Evolutionary conservation across 805 yeast genomes (phyloP).

Genomic region (Ogataea saltuana): DNA sequence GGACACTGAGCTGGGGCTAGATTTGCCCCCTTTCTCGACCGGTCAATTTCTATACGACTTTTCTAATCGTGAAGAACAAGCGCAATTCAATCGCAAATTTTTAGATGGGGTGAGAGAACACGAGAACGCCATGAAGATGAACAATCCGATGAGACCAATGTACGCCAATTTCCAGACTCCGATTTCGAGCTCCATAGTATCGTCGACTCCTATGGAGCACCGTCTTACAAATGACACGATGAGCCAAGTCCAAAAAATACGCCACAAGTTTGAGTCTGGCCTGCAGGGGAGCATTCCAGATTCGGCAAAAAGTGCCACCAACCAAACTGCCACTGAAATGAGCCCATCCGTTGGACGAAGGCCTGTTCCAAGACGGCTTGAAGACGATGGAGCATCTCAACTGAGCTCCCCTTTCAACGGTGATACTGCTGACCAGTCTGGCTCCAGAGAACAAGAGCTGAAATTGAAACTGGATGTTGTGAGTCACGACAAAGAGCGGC

Average conservation of each 20-base stretch:
- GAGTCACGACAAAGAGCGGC: slow-evolving; percentile 2
- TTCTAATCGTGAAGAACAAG: slow-evolving; percentile 3
- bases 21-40: too few species aligned
- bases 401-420: not conserved
- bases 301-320: not conserved
- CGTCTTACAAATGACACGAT: not conserved
- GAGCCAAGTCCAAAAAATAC: slow-evolving; percentile 4
- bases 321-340: not conserved
- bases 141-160: not conserved
- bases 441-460: slow-evolving; percentile 1
- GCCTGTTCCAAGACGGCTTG: not conserved
- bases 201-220: slow-evolving; percentile 19
- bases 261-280: slow-evolving; percentile 4
- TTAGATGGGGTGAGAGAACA: slow-evolving; percentile 2
- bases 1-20: too few species aligned
- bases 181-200: slow-evolving; percentile 11
- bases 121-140: not conserved
- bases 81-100: slow-evolving; percentile 5
- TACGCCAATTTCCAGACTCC: slow-evolving; percentile 15
- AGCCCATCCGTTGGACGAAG: slow-evolving; percentile 6
- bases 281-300: not conserved
- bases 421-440: not conserved
- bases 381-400: not conserved
- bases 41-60: not conserved
- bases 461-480: not conserved